Base-by-base conservation (phyloP, 2,329 filamentous ascomycete genomes). In the Chaetothyriales sp. region DNA sequence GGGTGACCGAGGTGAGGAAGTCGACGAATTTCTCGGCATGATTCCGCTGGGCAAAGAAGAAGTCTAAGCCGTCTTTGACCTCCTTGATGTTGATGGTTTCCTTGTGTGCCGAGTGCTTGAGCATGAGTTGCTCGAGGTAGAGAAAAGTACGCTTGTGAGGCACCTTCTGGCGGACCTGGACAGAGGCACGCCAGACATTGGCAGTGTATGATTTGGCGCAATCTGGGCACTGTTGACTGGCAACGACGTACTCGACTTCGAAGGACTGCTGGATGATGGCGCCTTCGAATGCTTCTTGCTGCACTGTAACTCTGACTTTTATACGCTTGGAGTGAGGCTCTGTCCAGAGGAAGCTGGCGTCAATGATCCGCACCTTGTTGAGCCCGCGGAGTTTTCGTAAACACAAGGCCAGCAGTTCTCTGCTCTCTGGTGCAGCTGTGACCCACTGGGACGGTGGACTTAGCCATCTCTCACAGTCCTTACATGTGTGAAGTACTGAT, bases 1-100 rank as follows among this genome's bases (percentile, higher is more conserved):
- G 88, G 1, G 81, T 78, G 12, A 93, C 83, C 0, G 87, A 90
- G 59, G 80, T 80, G 55, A 95, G 72, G 66, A 95, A 94, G 67
- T 96, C 89, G 54, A 93, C 79, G 65, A 95, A 90, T 62, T 86
- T 88, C 63, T 94, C 87, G 6, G 89, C 90, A 61, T 94, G 85
- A 63, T 95, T 98, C 61, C 86, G 77, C 52, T 84, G 81, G 0
- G 86, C 78, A 64, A 92, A 98, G 75, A 83, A 98, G 67, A 98
- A 98, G 66, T 98, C 92, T 53, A 98, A 81, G 1, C 92, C 92
- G 61, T 95, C 88, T 68, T 89, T 89, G 25, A 86, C 85, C 70
- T 98, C 92, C 66, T 93, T 95, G 70, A 98, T 98, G 67, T 96
- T 98, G 69, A 95, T 89, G 0, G 90, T 92, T 60, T 98, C 89